Conservation (phyloP, 768 basidiomycete species). For the Hirschioporus abietinus region DNA sequence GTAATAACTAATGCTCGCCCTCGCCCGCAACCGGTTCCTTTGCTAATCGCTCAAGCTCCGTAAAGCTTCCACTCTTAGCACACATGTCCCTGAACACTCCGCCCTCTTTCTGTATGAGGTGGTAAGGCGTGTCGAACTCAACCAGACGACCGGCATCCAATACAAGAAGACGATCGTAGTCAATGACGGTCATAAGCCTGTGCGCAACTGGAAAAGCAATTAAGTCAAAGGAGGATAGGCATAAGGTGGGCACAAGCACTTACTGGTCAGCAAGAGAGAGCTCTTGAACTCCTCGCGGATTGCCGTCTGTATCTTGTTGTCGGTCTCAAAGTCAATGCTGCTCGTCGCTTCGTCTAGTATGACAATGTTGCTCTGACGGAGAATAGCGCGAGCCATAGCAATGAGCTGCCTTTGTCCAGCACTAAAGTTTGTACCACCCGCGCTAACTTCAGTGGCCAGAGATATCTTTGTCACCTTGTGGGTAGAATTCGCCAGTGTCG, state of each 20-base stretch:
- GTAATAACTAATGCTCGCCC: too few relatives aligned
- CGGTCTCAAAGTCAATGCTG: conserved; percentile 40
- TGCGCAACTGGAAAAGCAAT: conserved; percentile 22
- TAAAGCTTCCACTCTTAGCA: conserved; percentile 33
- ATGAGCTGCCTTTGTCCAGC: conserved; percentile 37
- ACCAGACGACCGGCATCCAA: conserved; percentile 59
- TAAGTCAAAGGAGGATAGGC: conserved; percentile 18
- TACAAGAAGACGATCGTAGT: conserved; percentile 56
- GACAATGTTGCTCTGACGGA: conserved; percentile 18
- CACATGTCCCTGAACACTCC: conserved; percentile 51
- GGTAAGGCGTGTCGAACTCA: conserved; percentile 49
- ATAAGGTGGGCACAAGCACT: conserved; percentile 19
- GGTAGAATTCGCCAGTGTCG: background rate
- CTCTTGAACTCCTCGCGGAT: conserved; percentile 82
- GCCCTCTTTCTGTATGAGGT: conserved; percentile 39
- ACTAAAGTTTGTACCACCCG: conserved; percentile 36
- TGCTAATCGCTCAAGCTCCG: background rate
- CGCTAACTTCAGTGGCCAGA: conserved; percentile 29
- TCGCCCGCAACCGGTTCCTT: background rate
- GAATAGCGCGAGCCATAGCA: conserved; percentile 21
- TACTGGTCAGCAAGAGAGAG: conserved; percentile 69
- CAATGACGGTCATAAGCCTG: conserved; percentile 19
- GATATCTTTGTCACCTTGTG: conserved; percentile 3
- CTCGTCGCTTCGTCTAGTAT: conserved; percentile 22
- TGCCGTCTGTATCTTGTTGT: conserved; percentile 84